Percentiles rank a stretch among this genome's conserved stretches.
phyloP scores from a whole-genome alignment of 106 monocot species.

The Dendrobium officinale region DNA sequence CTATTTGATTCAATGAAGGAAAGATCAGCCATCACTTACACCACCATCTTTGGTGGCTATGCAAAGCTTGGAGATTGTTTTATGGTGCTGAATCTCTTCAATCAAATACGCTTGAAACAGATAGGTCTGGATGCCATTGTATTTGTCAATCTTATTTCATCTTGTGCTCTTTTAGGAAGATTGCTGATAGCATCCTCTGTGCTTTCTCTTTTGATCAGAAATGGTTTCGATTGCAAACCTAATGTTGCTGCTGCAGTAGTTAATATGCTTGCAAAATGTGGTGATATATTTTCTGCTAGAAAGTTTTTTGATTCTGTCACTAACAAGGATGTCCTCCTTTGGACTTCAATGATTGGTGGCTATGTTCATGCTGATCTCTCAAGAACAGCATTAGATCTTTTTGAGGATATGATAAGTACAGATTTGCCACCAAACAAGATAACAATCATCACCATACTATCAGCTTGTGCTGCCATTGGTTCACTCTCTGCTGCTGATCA shows the following conservation, averaged over 20 bases:
- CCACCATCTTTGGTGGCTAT: conserved; percentile 27
- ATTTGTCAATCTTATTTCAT: conserved; percentile 21
- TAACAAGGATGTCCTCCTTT: conserved; percentile 31
- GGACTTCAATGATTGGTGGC: conserved; percentile 50
- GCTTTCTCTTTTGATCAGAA: conserved; percentile 27
- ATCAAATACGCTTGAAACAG: conserved; percentile 12
- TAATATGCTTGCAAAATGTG: conserved; percentile 28
- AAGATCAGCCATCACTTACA: conserved; percentile 32
- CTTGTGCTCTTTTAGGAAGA: conserved; percentile 7
- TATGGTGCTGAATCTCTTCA: conserved; percentile 31
- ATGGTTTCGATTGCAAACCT: conserved; percentile 9
- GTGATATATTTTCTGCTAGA: conserved; percentile 24
- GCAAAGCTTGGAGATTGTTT: conserved; percentile 16
- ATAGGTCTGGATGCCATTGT: conserved; percentile 17
- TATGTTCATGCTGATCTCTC: conserved; percentile 19
- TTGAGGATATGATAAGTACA: conserved; percentile 15
- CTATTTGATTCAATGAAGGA: conserved; percentile 26
- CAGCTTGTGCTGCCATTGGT: conserved; percentile 29
- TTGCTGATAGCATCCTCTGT: conserved; percentile 7
- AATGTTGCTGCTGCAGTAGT: conserved; percentile 21
- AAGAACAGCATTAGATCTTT: conserved; percentile 28
- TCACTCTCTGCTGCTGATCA: conserved; percentile 10
- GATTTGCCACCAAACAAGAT: conserved; percentile 19
- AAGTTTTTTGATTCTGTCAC: conserved; percentile 25
- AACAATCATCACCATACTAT: conserved; percentile 29